These are phyloP conservation scores for Phoma sp. DNA, from an alignment of 2,329 filamentous ascomycete genomes.

Conservation along the genomic window DNA sequence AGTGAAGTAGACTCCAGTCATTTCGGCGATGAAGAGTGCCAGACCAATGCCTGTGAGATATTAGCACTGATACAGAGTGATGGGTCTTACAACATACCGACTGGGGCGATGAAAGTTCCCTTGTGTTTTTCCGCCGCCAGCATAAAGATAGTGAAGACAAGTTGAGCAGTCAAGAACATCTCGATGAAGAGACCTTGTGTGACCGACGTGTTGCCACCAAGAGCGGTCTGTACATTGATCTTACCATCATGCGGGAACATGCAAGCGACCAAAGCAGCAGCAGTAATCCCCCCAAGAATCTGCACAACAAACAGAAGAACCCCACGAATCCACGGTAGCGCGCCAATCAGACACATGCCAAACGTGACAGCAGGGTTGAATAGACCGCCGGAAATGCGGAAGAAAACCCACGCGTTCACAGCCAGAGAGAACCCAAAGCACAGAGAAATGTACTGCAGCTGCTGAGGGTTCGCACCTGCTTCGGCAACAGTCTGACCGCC, in stretches of 20 bases:
- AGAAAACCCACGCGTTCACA: conserved; percentile 51
- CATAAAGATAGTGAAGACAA: conserved; percentile 57
- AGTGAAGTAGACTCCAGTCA: conserved; percentile 56
- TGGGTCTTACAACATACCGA: conserved; percentile 66
- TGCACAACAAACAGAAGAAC: conserved; percentile 28
- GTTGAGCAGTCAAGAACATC: conserved; percentile 33
- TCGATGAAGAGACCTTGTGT: conserved; percentile 32
- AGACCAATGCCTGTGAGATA: conserved; percentile 55
- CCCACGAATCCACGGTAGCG: conserved; percentile 26
- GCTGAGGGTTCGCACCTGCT: conserved; percentile 43
- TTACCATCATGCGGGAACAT: conserved; percentile 32
- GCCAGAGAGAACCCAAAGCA: conserved; percentile 52
- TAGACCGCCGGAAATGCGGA: conserved; percentile 35
- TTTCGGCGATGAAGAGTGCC: conserved; percentile 65
- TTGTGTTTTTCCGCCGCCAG: conserved; percentile 69
- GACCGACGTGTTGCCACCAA: conserved; percentile 22
- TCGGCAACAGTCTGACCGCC: conserved; percentile 25
- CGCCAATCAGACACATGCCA: conserved; percentile 39
- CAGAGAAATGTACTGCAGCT: conserved; percentile 50
- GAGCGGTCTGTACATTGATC: conserved; percentile 27
- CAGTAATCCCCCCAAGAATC: conserved; percentile 35
- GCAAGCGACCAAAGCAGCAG: conserved; percentile 31
- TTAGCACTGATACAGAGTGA: background rate
- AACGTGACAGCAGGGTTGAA: conserved; percentile 39
- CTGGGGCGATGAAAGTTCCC: conserved; percentile 61